These are phyloP conservation scores for Colletotrichum viniferum DNA, from an alignment of 2,329 filamentous ascomycete genomes.

Conservation along the genomic window DNA sequence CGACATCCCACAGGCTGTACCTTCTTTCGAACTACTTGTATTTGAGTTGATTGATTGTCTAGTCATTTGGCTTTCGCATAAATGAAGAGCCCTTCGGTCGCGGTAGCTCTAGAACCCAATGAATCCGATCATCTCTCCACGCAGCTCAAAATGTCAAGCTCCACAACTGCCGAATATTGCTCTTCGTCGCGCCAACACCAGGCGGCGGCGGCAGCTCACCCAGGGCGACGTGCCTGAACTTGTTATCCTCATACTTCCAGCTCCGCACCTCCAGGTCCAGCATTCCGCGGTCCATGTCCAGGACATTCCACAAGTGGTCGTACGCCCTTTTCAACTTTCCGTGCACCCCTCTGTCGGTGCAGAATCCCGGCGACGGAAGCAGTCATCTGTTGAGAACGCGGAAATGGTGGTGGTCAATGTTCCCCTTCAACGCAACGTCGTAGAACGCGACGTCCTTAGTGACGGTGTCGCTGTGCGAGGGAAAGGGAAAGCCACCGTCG, in stretches of 20 bases:
- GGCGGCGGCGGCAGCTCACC: no score
- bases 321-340: conserved; percentile 56
- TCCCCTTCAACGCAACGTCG: neutral
- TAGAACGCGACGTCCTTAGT: neutral
- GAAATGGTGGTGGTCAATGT: neutral
- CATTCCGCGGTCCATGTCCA: conserved; percentile 52
- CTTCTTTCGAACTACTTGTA: no score
- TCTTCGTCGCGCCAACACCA: no score
- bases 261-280: neutral
- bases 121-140: no score
- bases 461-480: neutral
- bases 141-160: no score
- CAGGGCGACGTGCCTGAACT: neutral
- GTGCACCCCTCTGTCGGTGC: conserved; percentile 45
- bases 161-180: no score
- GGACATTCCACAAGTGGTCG: conserved; percentile 64
- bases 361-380: conserved; percentile 50
- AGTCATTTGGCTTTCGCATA: no score
- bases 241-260: neutral
- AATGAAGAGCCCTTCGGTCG: no score
- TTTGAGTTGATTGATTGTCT: no score
- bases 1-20: no score
- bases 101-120: no score
- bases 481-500: neutral
- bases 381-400: neutral